Evolutionary conservation across 2,329 filamentous ascomycete genomes (phyloP), one percentile per base, ranked within the genome.

Genomic region (Verticillium albo-atrum): DNA sequence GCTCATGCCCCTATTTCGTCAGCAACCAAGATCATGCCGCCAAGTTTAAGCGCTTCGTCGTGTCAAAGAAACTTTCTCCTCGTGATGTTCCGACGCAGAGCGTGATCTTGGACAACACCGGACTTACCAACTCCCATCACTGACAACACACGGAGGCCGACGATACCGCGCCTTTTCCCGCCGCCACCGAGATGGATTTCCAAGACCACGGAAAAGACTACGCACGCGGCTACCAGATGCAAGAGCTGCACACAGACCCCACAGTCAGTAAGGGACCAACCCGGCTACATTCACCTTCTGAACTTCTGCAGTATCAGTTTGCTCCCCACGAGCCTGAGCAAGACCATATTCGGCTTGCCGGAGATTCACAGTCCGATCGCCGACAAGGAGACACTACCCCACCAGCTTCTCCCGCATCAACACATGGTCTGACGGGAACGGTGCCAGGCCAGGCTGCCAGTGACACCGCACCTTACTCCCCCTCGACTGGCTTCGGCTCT

Each of bases 381-480:
- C 81, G 79, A 56, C 79, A 87, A 28, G 85, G 86, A 64, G 75
- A 81, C 50, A 79, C 78, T 62, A 82, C 81, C 57, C 85, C 88
- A 60, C 84, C 87, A 59, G 80, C 82, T 60, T 85, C 89, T 64
- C 89, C 89, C 42, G 82, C 86, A 58, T 92, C 90, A 32, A 85
- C 89, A 56, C 92, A 92, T 80, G 91, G 88, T 74, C 78, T 94
- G 69, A 90, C 88, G 47, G 90, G 94, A 77, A 89, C 90, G 17
- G 94, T 94, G 71, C 87, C 86, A 28, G 81, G 85, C n/a, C 75
- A 75, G 61, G 80, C 80, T 28, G 58, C n/a, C n/a, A n/a, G 57
- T 32, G 63, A 68, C 25, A 15, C 34, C 15, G 12, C 12, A 6
- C 73, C 55, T 37, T 56, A 58, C 34, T 58, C 60, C 50, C 55